Conservation (phyloP, 169 alveolate genomes). For the Cryptosporidium muris region DNA sequence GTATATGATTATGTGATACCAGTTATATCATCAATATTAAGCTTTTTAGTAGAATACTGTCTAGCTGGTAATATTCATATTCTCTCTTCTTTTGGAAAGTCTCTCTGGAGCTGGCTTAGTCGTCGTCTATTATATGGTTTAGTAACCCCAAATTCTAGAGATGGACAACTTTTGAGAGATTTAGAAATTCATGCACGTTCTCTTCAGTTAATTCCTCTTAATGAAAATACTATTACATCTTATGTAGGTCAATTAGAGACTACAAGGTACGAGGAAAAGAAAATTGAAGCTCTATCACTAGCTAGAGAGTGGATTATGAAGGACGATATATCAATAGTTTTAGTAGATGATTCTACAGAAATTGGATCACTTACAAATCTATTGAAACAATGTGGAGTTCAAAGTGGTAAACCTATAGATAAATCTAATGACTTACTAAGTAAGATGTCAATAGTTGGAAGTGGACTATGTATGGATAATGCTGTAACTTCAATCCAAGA, state of each 20-base stretch:
- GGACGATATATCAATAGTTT: constrained; percentile 59
- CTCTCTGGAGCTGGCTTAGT: constrained; percentile 48
- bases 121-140: constrained; percentile 26
- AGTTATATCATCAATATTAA: constrained; percentile 18
- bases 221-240: constrained; percentile 37
- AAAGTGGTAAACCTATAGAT: constrained; percentile 15
- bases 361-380: constrained; percentile 60
- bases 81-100: constrained; percentile 36
- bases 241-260: constrained; percentile 55
- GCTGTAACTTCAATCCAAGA: constrained; percentile 30
- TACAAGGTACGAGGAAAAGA: constrained; percentile 63
- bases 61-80: constrained; percentile 49
- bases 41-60: constrained; percentile 29
- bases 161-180: constrained; percentile 56
- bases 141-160: constrained; percentile 26
- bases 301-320: constrained; percentile 50
- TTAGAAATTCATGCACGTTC: constrained; percentile 64
- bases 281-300: constrained; percentile 16
- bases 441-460: constrained; percentile 21
- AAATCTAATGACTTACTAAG: constrained; percentile 15
- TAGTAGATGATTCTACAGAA: constrained; percentile 68
- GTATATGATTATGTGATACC: constrained; percentile 52
- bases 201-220: constrained; percentile 46
- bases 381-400: constrained; percentile 62
- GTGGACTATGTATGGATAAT: constrained; percentile 3